Evolutionary conservation across 106 monocot genomes (phyloP), one percentile per base, ranked within the genome.

Genomic region (Chionographis japonica): DNA sequence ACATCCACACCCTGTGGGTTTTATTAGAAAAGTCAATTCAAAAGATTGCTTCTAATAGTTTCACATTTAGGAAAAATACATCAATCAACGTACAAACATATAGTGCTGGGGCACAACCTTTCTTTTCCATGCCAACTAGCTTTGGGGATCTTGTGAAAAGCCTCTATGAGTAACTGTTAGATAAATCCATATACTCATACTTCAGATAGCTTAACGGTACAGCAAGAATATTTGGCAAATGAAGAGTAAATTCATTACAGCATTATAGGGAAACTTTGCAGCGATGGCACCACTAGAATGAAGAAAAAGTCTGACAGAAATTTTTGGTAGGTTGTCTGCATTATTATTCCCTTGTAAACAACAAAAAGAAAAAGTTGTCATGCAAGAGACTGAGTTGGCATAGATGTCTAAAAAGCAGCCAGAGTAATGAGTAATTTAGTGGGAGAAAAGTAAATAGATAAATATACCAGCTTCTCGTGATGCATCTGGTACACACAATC

Each of bases 191-290:
- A 56, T 61, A 20, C 2, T 40, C 46, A 77, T 4, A 55, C 12
- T 51, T 14, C 52, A 13, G 37, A 5, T 52, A 67, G 9, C 13
- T 37, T 14, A 63, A 14, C 27, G 54, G 10, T 57, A 55, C 36
- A 38, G 18, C 7, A 57, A 70, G 3, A 68, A 36, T 18, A 56
- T 53, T 56, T 50, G 13, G 14, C 40, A 40, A 57, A 9, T 9
- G 13, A 58, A 43, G 37, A 65, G 50, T 2, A 46, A 19, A n/a
- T 37, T 12, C 37, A n/a, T 3, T 95, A 92, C 97, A 70, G 35
- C 72, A 66, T 87, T 43, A 69, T 98, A 98, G 13, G 84, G 68
- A 61, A 98, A 92, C 58, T 87, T 98, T 64, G 97, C 97, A 51
- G 89, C 97, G 75, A 98, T 90, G 37, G 20, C 46, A 79, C 97